Evolutionary conservation across 2,329 filamentous ascomycete species (phyloP).

Genomic region (Colletotrichum sp.): DNA sequence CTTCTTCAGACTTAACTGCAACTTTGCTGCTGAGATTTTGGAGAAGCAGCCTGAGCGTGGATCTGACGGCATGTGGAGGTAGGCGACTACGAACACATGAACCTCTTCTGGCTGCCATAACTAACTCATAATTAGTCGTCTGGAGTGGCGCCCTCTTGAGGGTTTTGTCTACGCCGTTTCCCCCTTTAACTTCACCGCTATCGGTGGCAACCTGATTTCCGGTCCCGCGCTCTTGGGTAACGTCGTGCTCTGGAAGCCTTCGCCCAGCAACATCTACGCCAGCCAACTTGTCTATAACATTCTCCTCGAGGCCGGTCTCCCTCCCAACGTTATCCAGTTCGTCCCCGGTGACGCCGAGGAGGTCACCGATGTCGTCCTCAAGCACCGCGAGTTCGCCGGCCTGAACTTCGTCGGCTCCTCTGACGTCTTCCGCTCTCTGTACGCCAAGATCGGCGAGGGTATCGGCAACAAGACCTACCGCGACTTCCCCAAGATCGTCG

Average conservation of each 20-base stretch:
- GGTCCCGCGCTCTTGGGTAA: slow-evolving; percentile 43
- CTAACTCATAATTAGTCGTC: slow-evolving; percentile 22
- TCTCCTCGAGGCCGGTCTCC: slow-evolving; percentile 43
- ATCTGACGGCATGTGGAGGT: slow-evolving; percentile 35
- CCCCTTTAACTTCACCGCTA: slow-evolving; percentile 48
- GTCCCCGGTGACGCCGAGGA: slow-evolving; percentile 40
- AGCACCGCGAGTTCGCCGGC: slow-evolving; percentile 40
- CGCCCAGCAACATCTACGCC: slow-evolving; percentile 35
- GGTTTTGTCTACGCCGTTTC: slow-evolving; percentile 46
- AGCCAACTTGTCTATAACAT: slow-evolving; percentile 42
- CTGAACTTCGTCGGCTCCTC: slow-evolving; percentile 43
- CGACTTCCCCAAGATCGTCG: slow-evolving; percentile 49
- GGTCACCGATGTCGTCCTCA: slow-evolving; percentile 36
- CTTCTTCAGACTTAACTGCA: slow-evolving; percentile 38
- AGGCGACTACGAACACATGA: background rate
- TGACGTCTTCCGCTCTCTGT: slow-evolving; percentile 39
- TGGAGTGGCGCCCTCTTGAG: slow-evolving; percentile 42
- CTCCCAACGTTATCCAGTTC: slow-evolving; percentile 41
- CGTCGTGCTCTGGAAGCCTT: slow-evolving; percentile 47
- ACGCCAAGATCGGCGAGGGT: slow-evolving; percentile 31
- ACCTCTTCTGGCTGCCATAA: too few species aligned
- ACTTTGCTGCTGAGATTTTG: slow-evolving; percentile 37
- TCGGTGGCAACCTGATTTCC: slow-evolving; percentile 40
- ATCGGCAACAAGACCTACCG: slow-evolving; percentile 33
- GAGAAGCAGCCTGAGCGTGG: slow-evolving; percentile 37